Percentiles rank a stretch among this genome's conserved stretches.
Evolutionary conservation across 2,329 filamentous ascomycete genomes (phyloP).

Genomic region (Xylariaceae sp.): DNA sequence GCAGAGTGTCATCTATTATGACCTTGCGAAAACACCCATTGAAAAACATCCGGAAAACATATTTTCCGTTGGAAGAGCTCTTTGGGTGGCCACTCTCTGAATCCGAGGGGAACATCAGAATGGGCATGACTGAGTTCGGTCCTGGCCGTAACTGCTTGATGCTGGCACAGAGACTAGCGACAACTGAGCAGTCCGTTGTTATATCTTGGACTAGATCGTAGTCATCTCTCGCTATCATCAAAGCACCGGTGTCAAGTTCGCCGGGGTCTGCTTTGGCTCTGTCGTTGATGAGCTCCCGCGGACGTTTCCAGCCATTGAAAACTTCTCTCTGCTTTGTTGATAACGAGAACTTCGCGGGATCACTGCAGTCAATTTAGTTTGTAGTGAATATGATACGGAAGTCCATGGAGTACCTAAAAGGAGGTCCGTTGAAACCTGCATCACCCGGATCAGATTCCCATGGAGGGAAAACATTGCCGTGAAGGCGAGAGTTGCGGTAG

Average conservation of each 20-base stretch:
- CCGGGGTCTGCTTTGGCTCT: slow-evolving; percentile 1
- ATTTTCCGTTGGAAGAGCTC: slow-evolving; percentile 77
- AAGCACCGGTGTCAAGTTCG: background rate
- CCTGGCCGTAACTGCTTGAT: slow-evolving; percentile 66
- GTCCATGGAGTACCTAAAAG: background rate
- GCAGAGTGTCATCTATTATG: slow-evolving; percentile 82
- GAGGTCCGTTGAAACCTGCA: slow-evolving; percentile 55
- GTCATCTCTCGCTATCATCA: slow-evolving; percentile 39
- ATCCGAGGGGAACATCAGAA: slow-evolving; percentile 74
- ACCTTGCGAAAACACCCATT: slow-evolving; percentile 90
- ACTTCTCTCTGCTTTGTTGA: slow-evolving; percentile 69
- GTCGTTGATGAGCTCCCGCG: slow-evolving; percentile 59
- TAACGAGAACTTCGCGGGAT: slow-evolving; percentile 64
- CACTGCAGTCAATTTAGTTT: slow-evolving; percentile 44
- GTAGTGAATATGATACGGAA: background rate
- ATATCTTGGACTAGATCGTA: slow-evolving; percentile 92
- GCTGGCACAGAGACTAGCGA: slow-evolving; percentile 86
- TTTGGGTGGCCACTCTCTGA: slow-evolving; percentile 50
- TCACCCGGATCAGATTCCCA: slow-evolving; percentile 66
- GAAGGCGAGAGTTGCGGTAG: slow-evolving; percentile 71
- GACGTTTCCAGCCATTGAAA: slow-evolving; percentile 82
- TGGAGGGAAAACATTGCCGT: slow-evolving; percentile 78
- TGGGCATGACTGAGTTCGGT: slow-evolving; percentile 63
- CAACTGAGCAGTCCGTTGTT: slow-evolving; percentile 93
- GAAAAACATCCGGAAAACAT: slow-evolving; percentile 89